These are phyloP conservation scores for Beta vulgaris DNA, from an alignment of 148 eudicot genomes.

Conservation along the genomic window DNA sequence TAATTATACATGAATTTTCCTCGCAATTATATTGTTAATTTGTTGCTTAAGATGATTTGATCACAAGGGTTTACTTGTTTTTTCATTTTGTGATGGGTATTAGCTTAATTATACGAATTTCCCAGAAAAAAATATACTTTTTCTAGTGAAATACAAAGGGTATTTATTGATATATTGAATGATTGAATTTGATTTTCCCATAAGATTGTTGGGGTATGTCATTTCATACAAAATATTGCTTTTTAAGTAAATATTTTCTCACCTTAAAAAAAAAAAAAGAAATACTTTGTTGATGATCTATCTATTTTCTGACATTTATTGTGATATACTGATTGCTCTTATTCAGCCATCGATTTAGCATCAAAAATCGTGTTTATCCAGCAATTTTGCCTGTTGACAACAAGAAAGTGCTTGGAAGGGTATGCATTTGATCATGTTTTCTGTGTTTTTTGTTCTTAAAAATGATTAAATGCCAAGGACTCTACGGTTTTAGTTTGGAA, in stretches of 20 bases:
- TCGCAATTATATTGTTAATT: background rate
- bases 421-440: conserved; percentile 30
- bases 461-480: too few relatives aligned
- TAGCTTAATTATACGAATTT: background rate
- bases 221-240: background rate
- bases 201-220: background rate
- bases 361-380: conserved; percentile 88
- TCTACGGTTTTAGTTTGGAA: too few relatives aligned
- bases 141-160: too few relatives aligned
- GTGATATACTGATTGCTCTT: background rate
- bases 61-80: background rate
- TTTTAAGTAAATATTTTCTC: too few relatives aligned
- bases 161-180: too few relatives aligned
- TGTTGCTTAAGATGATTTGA: background rate
- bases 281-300: background rate
- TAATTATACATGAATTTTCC: background rate
- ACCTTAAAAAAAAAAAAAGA: too few relatives aligned
- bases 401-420: conserved; percentile 73
- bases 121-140: too few relatives aligned
- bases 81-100: conserved; percentile 11
- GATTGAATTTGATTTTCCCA: background rate
- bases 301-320: background rate
- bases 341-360: conserved; percentile 73
- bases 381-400: conserved; percentile 81
- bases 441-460: too few relatives aligned